Conservation (phyloP, 2,329 filamentous ascomycete species). For the Venturia asperata region DNA sequence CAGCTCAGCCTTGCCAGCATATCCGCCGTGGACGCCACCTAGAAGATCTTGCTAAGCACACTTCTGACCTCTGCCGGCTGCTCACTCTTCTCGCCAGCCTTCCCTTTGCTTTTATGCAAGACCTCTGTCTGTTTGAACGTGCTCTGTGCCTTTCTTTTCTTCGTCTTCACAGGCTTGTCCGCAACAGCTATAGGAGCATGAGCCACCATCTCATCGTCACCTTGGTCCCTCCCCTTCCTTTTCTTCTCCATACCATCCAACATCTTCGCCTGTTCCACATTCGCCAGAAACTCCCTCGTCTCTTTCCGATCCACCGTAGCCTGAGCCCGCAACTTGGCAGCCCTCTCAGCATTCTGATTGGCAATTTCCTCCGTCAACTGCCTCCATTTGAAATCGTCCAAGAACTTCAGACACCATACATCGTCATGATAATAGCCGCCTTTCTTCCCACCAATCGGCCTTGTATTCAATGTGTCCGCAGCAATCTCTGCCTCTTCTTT, state of each 20-base stretch:
- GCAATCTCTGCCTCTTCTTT: constrained; percentile 73
- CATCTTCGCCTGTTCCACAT: constrained; percentile 75
- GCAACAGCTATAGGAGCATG: constrained; percentile 27
- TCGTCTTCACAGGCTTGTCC: constrained; percentile 22
- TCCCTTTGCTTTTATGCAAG: constrained; percentile 42
- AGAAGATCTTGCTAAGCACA: constrained; percentile 35
- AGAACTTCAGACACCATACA: constrained; percentile 75
- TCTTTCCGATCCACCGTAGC: constrained; percentile 68
- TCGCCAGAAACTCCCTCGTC: constrained; percentile 73
- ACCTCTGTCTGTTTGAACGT: constrained; percentile 62
- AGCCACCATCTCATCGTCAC: constrained; percentile 39
- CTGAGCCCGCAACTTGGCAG: constrained; percentile 68
- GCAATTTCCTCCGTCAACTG: constrained; percentile 67
- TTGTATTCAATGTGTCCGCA: constrained; percentile 68
- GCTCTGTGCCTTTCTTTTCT: constrained; percentile 30
- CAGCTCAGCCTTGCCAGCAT: not conserved
- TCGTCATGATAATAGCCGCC: constrained; percentile 77
- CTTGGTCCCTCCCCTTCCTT: constrained; percentile 46
- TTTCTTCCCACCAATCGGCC: constrained; percentile 77
- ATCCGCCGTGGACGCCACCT: not conserved
- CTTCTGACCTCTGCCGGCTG: constrained; percentile 25
- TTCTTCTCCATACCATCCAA: constrained; percentile 58
- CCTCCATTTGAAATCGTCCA: constrained; percentile 77
- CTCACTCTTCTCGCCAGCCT: constrained; percentile 23
- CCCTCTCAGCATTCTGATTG: constrained; percentile 71